Conservation (phyloP, 2,329 filamentous ascomycete genomes). For the Plectosphaerella plurivora region DNA sequence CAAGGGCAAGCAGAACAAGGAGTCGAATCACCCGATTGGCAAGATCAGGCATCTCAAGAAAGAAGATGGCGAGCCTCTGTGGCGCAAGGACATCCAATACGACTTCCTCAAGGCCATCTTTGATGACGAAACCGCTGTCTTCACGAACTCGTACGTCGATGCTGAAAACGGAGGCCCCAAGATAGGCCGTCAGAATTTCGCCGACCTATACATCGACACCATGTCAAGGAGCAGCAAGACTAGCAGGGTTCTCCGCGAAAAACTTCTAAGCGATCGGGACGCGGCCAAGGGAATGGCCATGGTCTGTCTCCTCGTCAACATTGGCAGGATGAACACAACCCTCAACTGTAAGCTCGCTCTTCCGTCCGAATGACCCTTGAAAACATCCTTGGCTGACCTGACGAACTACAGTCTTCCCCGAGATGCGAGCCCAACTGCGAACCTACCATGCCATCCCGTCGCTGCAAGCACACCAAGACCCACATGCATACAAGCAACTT, state of each 20-base stretch:
- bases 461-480: conserved; percentile 89
- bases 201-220: conserved; percentile 95
- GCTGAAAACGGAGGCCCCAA: no score
- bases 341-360: conserved; percentile 70
- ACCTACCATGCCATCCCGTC: conserved; percentile 98
- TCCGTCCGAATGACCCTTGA: neutral
- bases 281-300: conserved; percentile 98
- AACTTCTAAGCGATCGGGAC: conserved; percentile 84
- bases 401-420: conserved; percentile 74
- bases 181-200: conserved; percentile 62
- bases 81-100: conserved; percentile 84
- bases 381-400: conserved; percentile 11
- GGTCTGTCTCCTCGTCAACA: conserved; percentile 96
- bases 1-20: conserved; percentile 29
- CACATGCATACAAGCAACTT: conserved; percentile 94
- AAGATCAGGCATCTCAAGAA: conserved; percentile 87
- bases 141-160: conserved; percentile 82
- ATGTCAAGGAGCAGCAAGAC: conserved; percentile 99
- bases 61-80: conserved; percentile 81
- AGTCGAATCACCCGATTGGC: conserved; percentile 38
- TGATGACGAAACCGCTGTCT: conserved; percentile 68
- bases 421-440: conserved; percentile 95
- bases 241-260: conserved; percentile 96
- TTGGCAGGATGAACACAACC: conserved; percentile 98
- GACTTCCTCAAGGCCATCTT: conserved; percentile 81